Percentiles rank a stretch among this genome's conserved stretches.
phyloP scores from a whole-genome alignment of 495 filamentous ascomycete genomes.

The Venustampulla echinocandica region DNA sequence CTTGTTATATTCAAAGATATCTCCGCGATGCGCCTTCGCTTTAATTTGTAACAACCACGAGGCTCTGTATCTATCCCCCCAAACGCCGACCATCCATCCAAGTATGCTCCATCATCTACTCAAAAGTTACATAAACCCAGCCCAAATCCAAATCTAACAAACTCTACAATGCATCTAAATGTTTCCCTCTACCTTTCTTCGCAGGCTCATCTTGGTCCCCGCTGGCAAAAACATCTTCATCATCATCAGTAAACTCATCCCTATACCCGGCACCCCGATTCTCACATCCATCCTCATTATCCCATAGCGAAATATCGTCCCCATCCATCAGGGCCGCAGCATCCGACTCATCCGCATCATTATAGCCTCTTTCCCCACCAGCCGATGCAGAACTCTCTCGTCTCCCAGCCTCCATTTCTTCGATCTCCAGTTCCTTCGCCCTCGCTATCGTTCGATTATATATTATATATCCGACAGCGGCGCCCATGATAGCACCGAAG shows the following conservation, averaged over 20 bases:
- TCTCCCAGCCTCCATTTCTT: conserved; percentile 40
- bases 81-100: neutral
- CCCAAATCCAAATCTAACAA: neutral
- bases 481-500: conserved; percentile 59
- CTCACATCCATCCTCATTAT: conserved; percentile 28
- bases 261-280: neutral
- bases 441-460: conserved; percentile 79
- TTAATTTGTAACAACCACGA: neutral
- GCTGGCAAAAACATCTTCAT: conserved; percentile 6
- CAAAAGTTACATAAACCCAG: neutral
- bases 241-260: conserved; percentile 12
- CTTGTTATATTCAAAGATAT: neutral
- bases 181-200: too few species aligned
- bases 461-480: conserved; percentile 72
- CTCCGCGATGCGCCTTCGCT: neutral
- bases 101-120: neutral
- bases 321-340: conserved; percentile 36
- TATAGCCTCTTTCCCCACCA: conserved; percentile 24
- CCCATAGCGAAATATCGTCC: conserved; percentile 54
- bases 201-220: conserved; percentile 5
- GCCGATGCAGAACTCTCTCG: conserved; percentile 18
- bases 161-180: too few species aligned
- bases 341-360: conserved; percentile 19
- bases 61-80: neutral
- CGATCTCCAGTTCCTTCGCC: conserved; percentile 74